phyloP scores from a whole-genome alignment of 2,329 filamentous ascomycete species.

The Pyricularia grisea region DNA sequence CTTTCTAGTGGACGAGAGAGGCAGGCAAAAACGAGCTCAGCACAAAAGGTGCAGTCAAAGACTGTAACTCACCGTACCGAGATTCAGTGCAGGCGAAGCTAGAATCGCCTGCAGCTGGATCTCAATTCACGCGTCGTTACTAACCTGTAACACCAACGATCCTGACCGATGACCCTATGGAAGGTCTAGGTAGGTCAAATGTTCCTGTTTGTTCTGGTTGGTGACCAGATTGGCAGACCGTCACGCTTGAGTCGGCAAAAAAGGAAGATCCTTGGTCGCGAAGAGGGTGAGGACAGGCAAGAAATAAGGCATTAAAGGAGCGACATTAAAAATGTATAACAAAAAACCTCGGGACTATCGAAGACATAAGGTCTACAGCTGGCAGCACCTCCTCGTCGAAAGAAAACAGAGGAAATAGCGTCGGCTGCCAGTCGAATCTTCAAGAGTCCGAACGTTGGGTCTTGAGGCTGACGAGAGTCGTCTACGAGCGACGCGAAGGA shows the following conservation, averaged over 20 bases:
- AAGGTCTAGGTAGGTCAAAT: background rate
- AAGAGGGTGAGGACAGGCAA: background rate
- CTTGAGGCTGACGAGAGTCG: conserved; percentile 1
- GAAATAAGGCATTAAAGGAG: conserved; percentile 11
- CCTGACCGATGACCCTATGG: background rate
- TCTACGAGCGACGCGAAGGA: background rate
- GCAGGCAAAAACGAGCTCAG: background rate
- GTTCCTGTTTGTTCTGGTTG: background rate
- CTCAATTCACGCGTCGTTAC: background rate
- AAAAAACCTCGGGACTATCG: conserved; percentile 1
- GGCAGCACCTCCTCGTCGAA: background rate
- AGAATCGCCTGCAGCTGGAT: conserved; percentile 49
- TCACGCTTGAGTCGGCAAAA: conserved; percentile 6
- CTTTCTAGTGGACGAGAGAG: too few species aligned
- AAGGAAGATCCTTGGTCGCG: conserved; percentile 2
- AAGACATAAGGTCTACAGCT: conserved; percentile 8
- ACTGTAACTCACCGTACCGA: conserved; percentile 35
- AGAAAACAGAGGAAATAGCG: background rate
- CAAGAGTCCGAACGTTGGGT: background rate
- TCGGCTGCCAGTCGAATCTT: background rate
- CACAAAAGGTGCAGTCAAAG: background rate
- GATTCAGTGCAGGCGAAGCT: conserved; percentile 54
- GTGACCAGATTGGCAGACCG: conserved; percentile 3
- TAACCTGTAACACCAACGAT: background rate
- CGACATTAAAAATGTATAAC: conserved; percentile 10